A percentile compares a stretch with the other conserved stretches of the same genome.
Conservation (phyloP, 306 rosid species). For the Cucurbita ficifolia region DNA sequence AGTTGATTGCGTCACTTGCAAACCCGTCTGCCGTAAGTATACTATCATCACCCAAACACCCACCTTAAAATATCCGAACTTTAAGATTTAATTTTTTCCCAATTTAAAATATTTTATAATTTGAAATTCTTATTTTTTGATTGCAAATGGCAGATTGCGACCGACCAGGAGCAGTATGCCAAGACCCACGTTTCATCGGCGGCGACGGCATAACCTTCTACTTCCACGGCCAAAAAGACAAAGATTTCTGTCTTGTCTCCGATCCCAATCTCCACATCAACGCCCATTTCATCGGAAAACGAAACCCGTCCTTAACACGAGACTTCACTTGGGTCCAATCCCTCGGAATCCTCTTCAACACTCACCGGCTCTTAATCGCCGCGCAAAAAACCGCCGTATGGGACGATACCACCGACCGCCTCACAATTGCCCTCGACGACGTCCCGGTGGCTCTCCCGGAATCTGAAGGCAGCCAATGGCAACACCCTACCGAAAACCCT, state of each 20-base stretch:
- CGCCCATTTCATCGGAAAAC: conserved; percentile 48
- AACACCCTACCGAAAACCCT: conserved; percentile 5
- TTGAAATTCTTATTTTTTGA: background rate
- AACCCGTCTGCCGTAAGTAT: conserved; percentile 49
- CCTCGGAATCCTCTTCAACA: conserved; percentile 34
- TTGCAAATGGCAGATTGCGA: conserved; percentile 15
- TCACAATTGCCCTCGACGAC: conserved; percentile 23
- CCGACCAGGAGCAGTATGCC: conserved; percentile 27
- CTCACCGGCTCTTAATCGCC: conserved; percentile 31
- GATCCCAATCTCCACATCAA: conserved; percentile 57
- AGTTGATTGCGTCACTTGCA: conserved; percentile 50
- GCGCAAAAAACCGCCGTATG: conserved; percentile 34
- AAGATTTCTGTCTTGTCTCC: conserved; percentile 41
- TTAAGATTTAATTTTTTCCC: no score
- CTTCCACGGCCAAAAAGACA: conserved; percentile 62
- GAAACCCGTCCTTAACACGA: conserved; percentile 28
- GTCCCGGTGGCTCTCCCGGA: conserved; percentile 14
- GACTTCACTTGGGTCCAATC: conserved; percentile 57
- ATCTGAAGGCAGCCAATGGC: conserved; percentile 27
- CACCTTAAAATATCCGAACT: no score
- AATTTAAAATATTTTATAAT: no score
- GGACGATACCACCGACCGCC: conserved; percentile 34
- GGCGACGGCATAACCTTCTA: conserved; percentile 25
- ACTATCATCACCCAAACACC: no score
- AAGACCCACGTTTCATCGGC: conserved; percentile 32